Evolutionary conservation across 371 early-diverging fungal species (phyloP).

Genomic region (Mucor irregularis): DNA sequence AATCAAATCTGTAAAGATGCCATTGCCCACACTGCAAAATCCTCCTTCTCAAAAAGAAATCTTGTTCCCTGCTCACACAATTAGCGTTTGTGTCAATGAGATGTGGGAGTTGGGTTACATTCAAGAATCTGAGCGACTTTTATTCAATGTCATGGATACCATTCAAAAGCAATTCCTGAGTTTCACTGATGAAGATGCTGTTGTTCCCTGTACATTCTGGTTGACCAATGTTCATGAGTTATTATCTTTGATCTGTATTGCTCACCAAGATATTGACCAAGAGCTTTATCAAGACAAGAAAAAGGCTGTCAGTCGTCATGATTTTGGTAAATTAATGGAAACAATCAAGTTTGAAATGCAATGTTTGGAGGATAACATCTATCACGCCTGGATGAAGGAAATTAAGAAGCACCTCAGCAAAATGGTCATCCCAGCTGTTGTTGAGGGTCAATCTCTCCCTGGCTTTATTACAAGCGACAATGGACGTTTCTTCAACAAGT

Average conservation of each 20-base stretch:
- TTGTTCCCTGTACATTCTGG: slow-evolving; percentile 83
- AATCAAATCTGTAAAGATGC: slow-evolving; percentile 86
- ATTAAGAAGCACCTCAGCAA: slow-evolving; percentile 88
- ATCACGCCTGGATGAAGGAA: slow-evolving; percentile 89
- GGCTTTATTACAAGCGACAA: slow-evolving; percentile 89
- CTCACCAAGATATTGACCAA: slow-evolving; percentile 41
- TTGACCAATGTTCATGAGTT: slow-evolving; percentile 94
- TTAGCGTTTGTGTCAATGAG: slow-evolving; percentile 79
- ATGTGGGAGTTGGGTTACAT: slow-evolving; percentile 84
- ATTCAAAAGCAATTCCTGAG: slow-evolving; percentile 72
- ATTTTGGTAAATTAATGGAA: slow-evolving; percentile 55
- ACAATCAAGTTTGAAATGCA: slow-evolving; percentile 69
- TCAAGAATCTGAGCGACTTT: slow-evolving; percentile 77
- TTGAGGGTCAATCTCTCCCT: slow-evolving; percentile 89
- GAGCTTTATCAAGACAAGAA: slow-evolving; percentile 32
- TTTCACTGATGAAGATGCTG: slow-evolving; percentile 58
- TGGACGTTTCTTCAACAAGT: slow-evolving; percentile 80
- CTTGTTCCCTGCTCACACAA: slow-evolving; percentile 91
- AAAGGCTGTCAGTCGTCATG: slow-evolving; percentile 34
- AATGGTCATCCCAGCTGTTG: slow-evolving; percentile 93
- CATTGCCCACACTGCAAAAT: slow-evolving; percentile 80
- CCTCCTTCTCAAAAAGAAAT: slow-evolving; percentile 84
- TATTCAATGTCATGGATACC: slow-evolving; percentile 84
- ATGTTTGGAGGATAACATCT: slow-evolving; percentile 69
- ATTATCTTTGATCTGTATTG: slow-evolving; percentile 57